These are phyloP conservation scores for Tillandsia leiboldiana DNA, from an alignment of 176 grass and related monocot species.

Conservation along the genomic window DNA sequence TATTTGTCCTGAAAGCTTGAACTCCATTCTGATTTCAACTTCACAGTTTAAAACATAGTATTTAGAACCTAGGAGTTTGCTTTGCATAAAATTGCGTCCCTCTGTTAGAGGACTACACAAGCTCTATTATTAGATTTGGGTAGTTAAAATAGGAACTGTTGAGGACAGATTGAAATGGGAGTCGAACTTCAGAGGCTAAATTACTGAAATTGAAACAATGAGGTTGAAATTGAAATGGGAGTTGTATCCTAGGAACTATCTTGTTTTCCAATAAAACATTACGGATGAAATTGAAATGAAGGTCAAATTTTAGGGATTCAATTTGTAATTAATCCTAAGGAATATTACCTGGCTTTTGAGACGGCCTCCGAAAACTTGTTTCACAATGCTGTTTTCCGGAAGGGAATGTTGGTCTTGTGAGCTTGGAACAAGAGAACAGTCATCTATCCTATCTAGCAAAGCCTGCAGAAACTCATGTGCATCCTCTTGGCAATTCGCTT, in stretches of 20 bases:
- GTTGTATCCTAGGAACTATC: not conserved
- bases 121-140: too few species aligned
- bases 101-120: too few species aligned
- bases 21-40: too few species aligned
- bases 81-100: too few species aligned
- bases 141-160: too few species aligned
- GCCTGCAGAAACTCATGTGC: constrained; percentile 79
- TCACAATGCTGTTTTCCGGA: constrained; percentile 67
- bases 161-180: too few species aligned
- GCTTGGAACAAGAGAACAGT: constrained; percentile 32
- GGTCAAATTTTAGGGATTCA: not conserved
- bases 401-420: constrained; percentile 27
- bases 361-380: constrained; percentile 71
- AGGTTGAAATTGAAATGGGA: not conserved
- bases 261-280: too few species aligned
- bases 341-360: constrained; percentile 66
- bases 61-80: too few species aligned
- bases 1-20: too few species aligned
- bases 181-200: too few species aligned
- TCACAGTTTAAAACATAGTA: too few species aligned
- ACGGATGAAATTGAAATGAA: not conserved
- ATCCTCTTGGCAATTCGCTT: constrained; percentile 65
- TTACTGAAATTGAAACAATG: not conserved
- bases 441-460: constrained; percentile 72
- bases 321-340: too few species aligned